Conservation (phyloP, 2,329 filamentous ascomycete genomes). For the Fusarium sp. region DNA sequence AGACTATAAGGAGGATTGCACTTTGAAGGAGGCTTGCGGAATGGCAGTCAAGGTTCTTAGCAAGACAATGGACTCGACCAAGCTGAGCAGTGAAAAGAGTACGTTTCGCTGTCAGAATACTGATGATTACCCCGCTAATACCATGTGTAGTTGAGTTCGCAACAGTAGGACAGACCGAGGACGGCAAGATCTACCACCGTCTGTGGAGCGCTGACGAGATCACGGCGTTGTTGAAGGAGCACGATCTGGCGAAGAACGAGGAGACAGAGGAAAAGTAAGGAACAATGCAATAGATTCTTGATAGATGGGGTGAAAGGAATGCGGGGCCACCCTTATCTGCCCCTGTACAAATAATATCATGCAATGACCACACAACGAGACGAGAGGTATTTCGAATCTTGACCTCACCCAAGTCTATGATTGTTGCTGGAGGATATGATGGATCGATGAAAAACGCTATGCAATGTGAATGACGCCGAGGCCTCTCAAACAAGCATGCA, state of each 20-base stretch:
- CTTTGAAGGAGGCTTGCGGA: constrained; percentile 93
- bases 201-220: constrained; percentile 98
- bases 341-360: constrained; percentile 49
- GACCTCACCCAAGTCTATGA: constrained; percentile 24
- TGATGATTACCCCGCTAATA: constrained; percentile 28
- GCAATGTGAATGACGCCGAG: constrained; percentile 20
- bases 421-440: neutral
- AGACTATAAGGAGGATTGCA: constrained; percentile 99
- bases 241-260: constrained; percentile 91
- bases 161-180: constrained; percentile 93
- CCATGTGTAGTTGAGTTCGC: constrained; percentile 85
- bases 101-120: constrained; percentile 50
- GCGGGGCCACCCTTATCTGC: constrained; percentile 39
- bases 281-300: constrained; percentile 42
- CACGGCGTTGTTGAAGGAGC: constrained; percentile 90
- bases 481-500: constrained; percentile 21
- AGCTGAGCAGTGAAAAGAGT: constrained; percentile 99
- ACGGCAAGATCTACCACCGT: constrained; percentile 97
- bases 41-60: constrained; percentile 98
- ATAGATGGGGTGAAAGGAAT: constrained; percentile 44
- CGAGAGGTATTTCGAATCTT: constrained; percentile 15
- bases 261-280: constrained; percentile 72
- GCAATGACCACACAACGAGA: constrained; percentile 43
- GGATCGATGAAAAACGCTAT: constrained; percentile 9
- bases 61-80: constrained; percentile 99